phyloP scores from a whole-genome alignment of 768 basidiomycete genomes.

The Lyophyllum semitale region DNA sequence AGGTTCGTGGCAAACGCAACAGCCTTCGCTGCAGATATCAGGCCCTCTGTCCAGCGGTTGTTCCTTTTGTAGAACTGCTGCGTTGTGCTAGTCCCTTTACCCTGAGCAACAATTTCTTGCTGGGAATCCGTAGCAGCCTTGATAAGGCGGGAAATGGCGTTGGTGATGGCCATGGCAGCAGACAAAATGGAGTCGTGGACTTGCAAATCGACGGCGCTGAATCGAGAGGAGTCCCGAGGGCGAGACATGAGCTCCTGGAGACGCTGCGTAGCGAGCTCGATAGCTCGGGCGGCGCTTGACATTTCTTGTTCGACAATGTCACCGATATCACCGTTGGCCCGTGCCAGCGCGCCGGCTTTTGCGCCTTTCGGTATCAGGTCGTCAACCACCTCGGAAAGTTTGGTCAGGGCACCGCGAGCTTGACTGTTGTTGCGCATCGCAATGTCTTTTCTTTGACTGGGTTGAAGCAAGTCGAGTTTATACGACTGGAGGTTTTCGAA shows the following conservation, averaged over 20 bases:
- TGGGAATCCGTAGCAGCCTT: constrained; percentile 97
- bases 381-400: constrained; percentile 88
- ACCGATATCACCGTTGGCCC: constrained; percentile 90
- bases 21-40: constrained; percentile 96
- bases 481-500: constrained; percentile 97
- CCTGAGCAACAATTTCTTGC: constrained; percentile 95
- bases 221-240: constrained; percentile 84
- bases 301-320: constrained; percentile 97
- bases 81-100: constrained; percentile 86
- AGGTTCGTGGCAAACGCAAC: constrained; percentile 96
- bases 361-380: constrained; percentile 81
- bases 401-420: constrained; percentile 76
- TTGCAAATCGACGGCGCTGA: constrained; percentile 89
- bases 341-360: constrained; percentile 66
- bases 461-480: constrained; percentile 81
- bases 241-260: constrained; percentile 90
- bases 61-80: constrained; percentile 99
- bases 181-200: constrained; percentile 97
- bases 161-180: constrained; percentile 94
- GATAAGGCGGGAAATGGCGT: constrained; percentile 91
- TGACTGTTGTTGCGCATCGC: constrained; percentile 90
- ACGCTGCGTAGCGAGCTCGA: constrained; percentile 89
- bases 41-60: constrained; percentile 99
- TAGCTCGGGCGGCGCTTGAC: constrained; percentile 88
- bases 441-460: constrained; percentile 77